These are phyloP conservation scores for Zymoseptoria passerinii DNA, from an alignment of 2,329 filamentous ascomycete species.

Conservation along the genomic window DNA sequence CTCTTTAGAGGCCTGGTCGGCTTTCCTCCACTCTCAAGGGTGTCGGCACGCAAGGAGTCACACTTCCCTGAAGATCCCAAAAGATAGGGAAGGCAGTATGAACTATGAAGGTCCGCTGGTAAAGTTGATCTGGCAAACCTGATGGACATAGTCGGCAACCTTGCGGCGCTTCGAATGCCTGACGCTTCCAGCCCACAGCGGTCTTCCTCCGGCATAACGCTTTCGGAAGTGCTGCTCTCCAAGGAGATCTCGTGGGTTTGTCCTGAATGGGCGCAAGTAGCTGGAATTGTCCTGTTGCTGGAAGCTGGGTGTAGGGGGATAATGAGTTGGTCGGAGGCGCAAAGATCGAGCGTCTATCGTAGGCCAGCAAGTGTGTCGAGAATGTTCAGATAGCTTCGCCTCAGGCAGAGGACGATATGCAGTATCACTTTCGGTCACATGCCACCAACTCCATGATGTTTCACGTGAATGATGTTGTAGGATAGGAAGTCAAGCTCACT, in stretches of 20 bases:
- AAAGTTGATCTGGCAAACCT: constrained; percentile 21
- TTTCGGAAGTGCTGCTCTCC: constrained; percentile 23
- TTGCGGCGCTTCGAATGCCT: constrained; percentile 5
- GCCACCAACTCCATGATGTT: background rate
- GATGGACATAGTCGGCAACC: constrained; percentile 1
- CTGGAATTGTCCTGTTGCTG: constrained; percentile 22
- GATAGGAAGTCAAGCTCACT: background rate
- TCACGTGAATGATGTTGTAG: background rate
- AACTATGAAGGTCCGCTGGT: constrained; percentile 28
- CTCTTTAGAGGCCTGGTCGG: no score
- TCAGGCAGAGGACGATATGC: background rate
- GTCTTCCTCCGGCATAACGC: constrained; percentile 24
- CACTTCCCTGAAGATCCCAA: constrained; percentile 19
- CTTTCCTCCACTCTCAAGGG: background rate
- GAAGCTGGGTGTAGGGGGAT: background rate
- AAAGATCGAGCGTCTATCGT: no score
- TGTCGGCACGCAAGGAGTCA: constrained; percentile 28
- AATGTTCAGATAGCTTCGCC: background rate
- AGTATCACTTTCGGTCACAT: background rate
- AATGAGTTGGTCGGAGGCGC: background rate
- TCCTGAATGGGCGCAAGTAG: constrained; percentile 21
- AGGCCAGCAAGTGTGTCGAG: background rate
- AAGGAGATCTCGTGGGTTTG: constrained; percentile 22
- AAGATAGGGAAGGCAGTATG: constrained; percentile 20
- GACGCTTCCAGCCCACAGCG: constrained; percentile 24